Evolutionary conservation across 305 asterid genomes (phyloP).

Genomic region (Fraxinus dipetala): DNA sequence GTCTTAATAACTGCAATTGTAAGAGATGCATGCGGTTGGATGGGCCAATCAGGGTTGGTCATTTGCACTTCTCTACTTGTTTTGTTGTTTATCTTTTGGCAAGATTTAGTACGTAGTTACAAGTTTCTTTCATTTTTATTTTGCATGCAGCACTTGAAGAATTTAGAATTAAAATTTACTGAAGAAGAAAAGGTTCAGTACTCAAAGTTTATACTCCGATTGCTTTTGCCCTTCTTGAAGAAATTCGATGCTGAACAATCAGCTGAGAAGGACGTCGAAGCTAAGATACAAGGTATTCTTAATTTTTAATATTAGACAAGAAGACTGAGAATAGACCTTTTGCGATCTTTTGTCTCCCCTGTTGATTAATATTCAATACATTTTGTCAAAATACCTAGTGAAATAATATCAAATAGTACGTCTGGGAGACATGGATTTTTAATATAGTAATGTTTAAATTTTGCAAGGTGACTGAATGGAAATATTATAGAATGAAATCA

Average conservation of each 20-base stretch:
- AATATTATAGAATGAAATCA: not conserved
- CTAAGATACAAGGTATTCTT: constrained; percentile 50
- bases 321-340: not conserved
- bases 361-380: not conserved
- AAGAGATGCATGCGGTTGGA: constrained; percentile 63
- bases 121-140: not conserved
- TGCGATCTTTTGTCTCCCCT: not conserved
- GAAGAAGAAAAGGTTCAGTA: constrained; percentile 37
- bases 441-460: not conserved
- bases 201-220: constrained; percentile 43
- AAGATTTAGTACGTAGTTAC: not conserved
- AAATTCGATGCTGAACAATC: constrained; percentile 47
- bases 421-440: not conserved
- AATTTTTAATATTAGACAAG: not conserved
- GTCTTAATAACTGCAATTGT: constrained; percentile 69
- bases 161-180: constrained; percentile 27
- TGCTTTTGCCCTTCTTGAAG: constrained; percentile 58
- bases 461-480: not conserved
- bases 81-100: not conserved
- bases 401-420: not conserved
- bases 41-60: constrained; percentile 49
- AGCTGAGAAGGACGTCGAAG: constrained; percentile 61
- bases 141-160: constrained; percentile 40
- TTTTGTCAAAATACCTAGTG: not conserved
- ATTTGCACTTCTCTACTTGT: not conserved